Conservation (phyloP, 352 stramenopile species). For the Salisapilia sapeloensis region DNA sequence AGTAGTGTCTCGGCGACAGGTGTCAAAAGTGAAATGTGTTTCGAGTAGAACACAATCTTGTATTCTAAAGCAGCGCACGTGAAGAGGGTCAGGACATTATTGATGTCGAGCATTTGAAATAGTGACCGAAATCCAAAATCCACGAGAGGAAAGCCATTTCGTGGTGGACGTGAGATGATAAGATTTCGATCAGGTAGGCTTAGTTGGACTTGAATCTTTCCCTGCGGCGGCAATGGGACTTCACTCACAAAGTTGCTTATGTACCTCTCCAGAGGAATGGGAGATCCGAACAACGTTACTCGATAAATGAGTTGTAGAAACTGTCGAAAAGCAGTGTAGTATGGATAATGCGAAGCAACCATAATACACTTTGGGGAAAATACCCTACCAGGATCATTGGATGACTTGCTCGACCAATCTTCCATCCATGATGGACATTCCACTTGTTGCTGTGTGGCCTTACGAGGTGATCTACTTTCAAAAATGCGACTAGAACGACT, state of each 20-base stretch:
- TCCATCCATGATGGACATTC: constrained; percentile 35
- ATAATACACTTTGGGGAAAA: constrained; percentile 90
- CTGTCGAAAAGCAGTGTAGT: constrained; percentile 87
- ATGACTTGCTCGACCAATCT: constrained; percentile 28
- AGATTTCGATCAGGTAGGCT: constrained; percentile 75
- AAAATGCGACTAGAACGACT: constrained; percentile 9
- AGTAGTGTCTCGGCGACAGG: constrained; percentile 85
- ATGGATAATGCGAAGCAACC: constrained; percentile 90
- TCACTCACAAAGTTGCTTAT: constrained; percentile 94
- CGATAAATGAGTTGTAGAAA: constrained; percentile 88
- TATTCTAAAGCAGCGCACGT: constrained; percentile 81
- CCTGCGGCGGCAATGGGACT: constrained; percentile 87
- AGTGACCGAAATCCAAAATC: constrained; percentile 90
- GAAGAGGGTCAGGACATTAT: constrained; percentile 85
- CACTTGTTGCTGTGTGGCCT: constrained; percentile 20
- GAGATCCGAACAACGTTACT: constrained; percentile 66
- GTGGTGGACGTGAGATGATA: constrained; percentile 71
- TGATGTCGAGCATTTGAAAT: constrained; percentile 84
- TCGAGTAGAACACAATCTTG: constrained; percentile 87
- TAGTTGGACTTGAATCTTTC: constrained; percentile 83
- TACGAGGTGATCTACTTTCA: constrained; percentile 4
- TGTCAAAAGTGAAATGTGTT: constrained; percentile 78
- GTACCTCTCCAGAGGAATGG: constrained; percentile 93
- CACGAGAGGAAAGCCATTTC: constrained; percentile 84
- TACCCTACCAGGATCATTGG: constrained; percentile 29